Evolutionary conservation across 176 grass and related monocot species (phyloP).

Genomic region (Carex scoparia): DNA sequence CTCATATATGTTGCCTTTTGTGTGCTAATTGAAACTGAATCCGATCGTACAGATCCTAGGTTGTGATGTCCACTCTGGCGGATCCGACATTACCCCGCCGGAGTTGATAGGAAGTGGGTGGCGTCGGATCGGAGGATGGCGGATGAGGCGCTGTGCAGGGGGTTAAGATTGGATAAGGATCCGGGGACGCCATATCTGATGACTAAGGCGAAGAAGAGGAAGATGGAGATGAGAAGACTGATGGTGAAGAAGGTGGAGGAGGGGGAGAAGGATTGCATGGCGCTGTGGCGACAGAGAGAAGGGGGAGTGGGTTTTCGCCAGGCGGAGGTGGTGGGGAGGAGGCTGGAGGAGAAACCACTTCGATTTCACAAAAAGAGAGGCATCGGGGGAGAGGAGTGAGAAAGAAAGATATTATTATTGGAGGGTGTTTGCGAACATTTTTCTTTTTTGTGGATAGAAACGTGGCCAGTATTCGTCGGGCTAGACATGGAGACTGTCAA

Average conservation of each 20-base stretch:
- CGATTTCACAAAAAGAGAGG: slow-evolving; percentile 37
- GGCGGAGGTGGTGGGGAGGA: slow-evolving; percentile 31
- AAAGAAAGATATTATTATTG: neutral
- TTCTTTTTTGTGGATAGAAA: too few species aligned
- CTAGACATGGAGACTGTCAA: too few species aligned
- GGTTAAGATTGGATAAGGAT: slow-evolving; percentile 26
- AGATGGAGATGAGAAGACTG: slow-evolving; percentile 35
- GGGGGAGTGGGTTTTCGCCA: slow-evolving; percentile 24
- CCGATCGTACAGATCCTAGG: slow-evolving; percentile 87
- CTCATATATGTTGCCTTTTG: too few species aligned
- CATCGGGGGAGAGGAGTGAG: slow-evolving; percentile 19
- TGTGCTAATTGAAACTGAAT: too few species aligned
- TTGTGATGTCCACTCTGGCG: slow-evolving; percentile 59
- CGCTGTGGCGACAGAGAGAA: slow-evolving; percentile 26
- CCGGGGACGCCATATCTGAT: slow-evolving; percentile 60
- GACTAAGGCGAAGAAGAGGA: slow-evolving; percentile 59
- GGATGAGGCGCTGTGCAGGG: slow-evolving; percentile 41
- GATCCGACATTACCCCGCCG: slow-evolving; percentile 6
- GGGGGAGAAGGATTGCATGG: slow-evolving; percentile 15
- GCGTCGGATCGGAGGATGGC: slow-evolving; percentile 53
- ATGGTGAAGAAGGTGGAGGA: slow-evolving; percentile 54
- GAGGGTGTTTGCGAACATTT: neutral
- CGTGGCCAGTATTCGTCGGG: too few species aligned
- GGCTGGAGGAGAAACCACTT: slow-evolving; percentile 19
- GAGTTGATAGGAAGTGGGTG: slow-evolving; percentile 37